Conservation (phyloP, 371 early-diverging fungal species). For the Mucor racemosus region DNA sequence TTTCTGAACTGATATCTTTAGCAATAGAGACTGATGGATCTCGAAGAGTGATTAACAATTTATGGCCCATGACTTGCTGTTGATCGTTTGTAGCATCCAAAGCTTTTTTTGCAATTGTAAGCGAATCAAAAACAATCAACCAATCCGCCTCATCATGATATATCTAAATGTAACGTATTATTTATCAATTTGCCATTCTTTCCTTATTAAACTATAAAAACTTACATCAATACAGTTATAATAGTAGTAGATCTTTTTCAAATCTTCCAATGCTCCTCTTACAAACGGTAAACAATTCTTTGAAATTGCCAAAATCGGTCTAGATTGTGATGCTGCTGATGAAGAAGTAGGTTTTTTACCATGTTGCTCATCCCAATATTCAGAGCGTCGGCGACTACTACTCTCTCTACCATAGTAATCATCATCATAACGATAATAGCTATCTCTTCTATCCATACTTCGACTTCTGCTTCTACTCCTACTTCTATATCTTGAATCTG, state of each 20-base stretch:
- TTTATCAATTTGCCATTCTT: neutral
- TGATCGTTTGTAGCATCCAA: slow-evolving; percentile 50
- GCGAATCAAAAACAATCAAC: slow-evolving; percentile 62
- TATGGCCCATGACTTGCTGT: slow-evolving; percentile 51
- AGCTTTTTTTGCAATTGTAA: slow-evolving; percentile 55
- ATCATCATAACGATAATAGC: slow-evolving; percentile 25
- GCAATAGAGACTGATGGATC: slow-evolving; percentile 21
- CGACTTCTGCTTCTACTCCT: slow-evolving; percentile 43
- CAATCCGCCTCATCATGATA: slow-evolving; percentile 64
- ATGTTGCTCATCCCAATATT: slow-evolving; percentile 31
- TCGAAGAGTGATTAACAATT: slow-evolving; percentile 44
- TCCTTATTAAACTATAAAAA: neutral
- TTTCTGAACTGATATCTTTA: neutral
- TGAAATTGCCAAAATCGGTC: slow-evolving; percentile 56
- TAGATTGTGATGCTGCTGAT: slow-evolving; percentile 8
- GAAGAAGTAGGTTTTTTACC: slow-evolving; percentile 9
- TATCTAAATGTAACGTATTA: slow-evolving; percentile 30
- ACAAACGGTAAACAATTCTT: slow-evolving; percentile 60
- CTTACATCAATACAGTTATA: slow-evolving; percentile 46
- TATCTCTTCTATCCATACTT: slow-evolving; percentile 29
- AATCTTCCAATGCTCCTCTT: slow-evolving; percentile 54
- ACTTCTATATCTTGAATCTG: slow-evolving; percentile 40
- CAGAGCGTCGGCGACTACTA: slow-evolving; percentile 22
- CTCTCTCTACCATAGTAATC: slow-evolving; percentile 15
- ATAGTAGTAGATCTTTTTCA: slow-evolving; percentile 44